Evolutionary conservation across 345 rosid species (phyloP), one percentile per base, ranked within the genome.

Genomic region (Sisymbrium altissimum): DNA sequence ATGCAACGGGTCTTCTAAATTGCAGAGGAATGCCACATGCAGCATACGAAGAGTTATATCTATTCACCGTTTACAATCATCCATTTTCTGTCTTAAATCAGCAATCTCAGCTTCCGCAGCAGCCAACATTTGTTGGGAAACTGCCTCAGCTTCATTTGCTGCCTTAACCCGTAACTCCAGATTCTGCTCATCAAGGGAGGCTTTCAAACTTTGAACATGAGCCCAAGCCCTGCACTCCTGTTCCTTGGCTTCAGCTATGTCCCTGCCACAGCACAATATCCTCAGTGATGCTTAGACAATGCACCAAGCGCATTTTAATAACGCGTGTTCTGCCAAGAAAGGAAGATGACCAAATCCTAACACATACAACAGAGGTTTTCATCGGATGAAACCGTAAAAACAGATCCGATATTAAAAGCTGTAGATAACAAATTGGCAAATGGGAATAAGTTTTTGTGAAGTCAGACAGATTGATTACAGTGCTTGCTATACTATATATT

Each of bases 21-120:
- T 27, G 53, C 49, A 58, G 73, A 67, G 56, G 52, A 39, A 39
- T 66, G 38, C 41, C 36, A 9, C 15, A 50, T 43, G 64, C 27
- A 62, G 52, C 15, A 33, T 18, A 57, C 29, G 39, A 29, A n/a
- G 15, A 68, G 58, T 53, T 25, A 10, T 18, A 48, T 6, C 33
- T 61, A 35, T 38, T 74, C 48, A 92, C 99, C 98, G 88, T 84
- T 83, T 96, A 66, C 89, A 86, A 81, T 82, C 84, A 70, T 96
- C 96, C 72, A 86, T 80, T 71, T 81, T 90, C 82, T 86, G 97
- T 78, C 97, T 86, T 83, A 86, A 73, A 66, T 92, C 99, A 79
- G 94, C 94, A 86, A 96, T 90, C 83, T 92, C 99, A 64, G 98
- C 97, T 84, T 96, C 99, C 17, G 97, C 94, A 79, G 97, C 88